A percentile compares a stretch with the other conserved stretches of the same genome.
Conservation (phyloP, 2,329 filamentous ascomycete species). For the Aschersonia sp. region DNA sequence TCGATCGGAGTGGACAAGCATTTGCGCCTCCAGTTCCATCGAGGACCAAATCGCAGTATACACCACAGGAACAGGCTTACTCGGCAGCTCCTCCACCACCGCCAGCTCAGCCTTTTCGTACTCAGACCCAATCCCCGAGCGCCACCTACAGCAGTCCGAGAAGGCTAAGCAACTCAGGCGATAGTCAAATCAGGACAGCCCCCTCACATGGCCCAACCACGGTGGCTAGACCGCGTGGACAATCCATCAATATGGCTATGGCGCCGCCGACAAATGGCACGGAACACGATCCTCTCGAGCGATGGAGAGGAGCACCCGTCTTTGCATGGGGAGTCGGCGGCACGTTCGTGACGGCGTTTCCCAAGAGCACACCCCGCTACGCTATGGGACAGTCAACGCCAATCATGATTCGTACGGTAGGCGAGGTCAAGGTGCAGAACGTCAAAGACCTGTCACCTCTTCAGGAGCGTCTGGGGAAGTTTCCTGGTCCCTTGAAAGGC, state of each 20-base stretch:
- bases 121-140: conserved; percentile 48
- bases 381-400: conserved; percentile 57
- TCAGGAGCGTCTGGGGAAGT: conserved; percentile 58
- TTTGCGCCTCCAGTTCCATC: conserved; percentile 41
- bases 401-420: conserved; percentile 67
- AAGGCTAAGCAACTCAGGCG: conserved; percentile 18
- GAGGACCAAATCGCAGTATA: conserved; percentile 34
- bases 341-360: conserved; percentile 69
- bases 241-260: conserved; percentile 37
- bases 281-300: conserved; percentile 62
- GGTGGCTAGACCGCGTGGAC: conserved; percentile 20
- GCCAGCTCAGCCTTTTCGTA: conserved; percentile 42
- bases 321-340: conserved; percentile 84
- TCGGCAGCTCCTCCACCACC: conserved; percentile 14
- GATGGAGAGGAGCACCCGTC: conserved; percentile 83
- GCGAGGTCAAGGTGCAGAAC: conserved; percentile 65
- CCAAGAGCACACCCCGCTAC: conserved; percentile 78
- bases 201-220: neutral
- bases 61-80: conserved; percentile 22
- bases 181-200: neutral
- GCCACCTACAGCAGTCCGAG: conserved; percentile 20
- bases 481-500: conserved; percentile 76
- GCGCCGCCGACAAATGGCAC: conserved; percentile 50
- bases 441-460: conserved; percentile 61
- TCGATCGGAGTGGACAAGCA: conserved; percentile 19